Conservation (phyloP, 2,329 filamentous ascomycete genomes). For the Purpureocillium takamizusanense region DNA sequence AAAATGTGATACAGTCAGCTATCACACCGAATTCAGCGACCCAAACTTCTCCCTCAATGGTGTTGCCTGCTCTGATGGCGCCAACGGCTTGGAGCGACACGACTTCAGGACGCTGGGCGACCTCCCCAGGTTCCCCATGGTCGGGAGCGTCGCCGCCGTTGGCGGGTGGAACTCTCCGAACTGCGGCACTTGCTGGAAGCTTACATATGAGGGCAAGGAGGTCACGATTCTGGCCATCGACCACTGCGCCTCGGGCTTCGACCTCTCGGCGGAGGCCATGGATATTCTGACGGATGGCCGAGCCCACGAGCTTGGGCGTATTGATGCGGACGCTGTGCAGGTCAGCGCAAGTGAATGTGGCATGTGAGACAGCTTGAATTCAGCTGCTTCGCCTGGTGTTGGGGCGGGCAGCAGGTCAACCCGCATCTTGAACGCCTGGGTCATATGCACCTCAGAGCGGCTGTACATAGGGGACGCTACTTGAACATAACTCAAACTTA, state of each 20-base stretch:
- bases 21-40: slow-evolving; percentile 64
- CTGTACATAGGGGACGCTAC: too few species aligned
- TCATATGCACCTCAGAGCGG: too few species aligned
- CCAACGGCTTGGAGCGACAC: slow-evolving; percentile 55
- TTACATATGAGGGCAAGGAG: slow-evolving; percentile 39
- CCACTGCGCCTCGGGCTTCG: slow-evolving; percentile 39
- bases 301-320: slow-evolving; percentile 18
- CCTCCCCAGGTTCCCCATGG: slow-evolving; percentile 41
- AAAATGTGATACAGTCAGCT: slow-evolving; percentile 59
- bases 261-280: slow-evolving; percentile 46
- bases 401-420: too few species aligned
- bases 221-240: slow-evolving; percentile 50
- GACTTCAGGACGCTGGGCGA: slow-evolving; percentile 45
- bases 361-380: too few species aligned
- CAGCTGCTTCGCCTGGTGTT: too few species aligned
- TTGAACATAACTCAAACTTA: too few species aligned
- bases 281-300: slow-evolving; percentile 44
- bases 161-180: slow-evolving; percentile 44
- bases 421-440: too few species aligned
- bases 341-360: too few species aligned
- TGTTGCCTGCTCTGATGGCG: slow-evolving; percentile 60
- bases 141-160: slow-evolving; percentile 46
- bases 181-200: slow-evolving; percentile 52
- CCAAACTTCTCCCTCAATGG: slow-evolving; percentile 40
- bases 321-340: too few species aligned